Conservation (phyloP, 2,329 filamentous ascomycete species). For the Fusarium lyarnte region DNA sequence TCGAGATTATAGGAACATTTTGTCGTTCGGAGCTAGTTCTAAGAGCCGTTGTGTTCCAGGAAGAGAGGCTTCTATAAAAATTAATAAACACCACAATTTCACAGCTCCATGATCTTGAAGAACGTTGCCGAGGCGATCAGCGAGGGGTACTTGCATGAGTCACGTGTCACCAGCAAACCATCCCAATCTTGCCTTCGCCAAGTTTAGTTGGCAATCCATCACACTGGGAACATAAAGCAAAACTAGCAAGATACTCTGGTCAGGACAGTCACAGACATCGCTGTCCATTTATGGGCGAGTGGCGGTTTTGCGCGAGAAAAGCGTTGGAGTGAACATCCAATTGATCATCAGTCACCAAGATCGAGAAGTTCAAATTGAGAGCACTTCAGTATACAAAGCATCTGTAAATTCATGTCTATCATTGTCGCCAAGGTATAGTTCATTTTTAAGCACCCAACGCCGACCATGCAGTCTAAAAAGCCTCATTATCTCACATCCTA, state of each 20-base stretch:
- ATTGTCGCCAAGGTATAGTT: constrained; percentile 29
- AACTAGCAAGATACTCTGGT: background rate
- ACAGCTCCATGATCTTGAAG: background rate
- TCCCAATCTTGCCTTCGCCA: background rate
- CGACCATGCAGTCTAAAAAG: constrained; percentile 28
- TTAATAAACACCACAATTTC: background rate
- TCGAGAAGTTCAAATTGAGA: constrained; percentile 18
- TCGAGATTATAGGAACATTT: background rate
- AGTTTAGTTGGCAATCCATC: background rate
- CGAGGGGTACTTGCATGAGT: background rate
- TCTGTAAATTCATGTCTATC: constrained; percentile 28
- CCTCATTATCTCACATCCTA: constrained; percentile 31
- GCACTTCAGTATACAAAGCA: constrained; percentile 19
- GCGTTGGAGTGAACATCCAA: background rate
- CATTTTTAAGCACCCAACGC: constrained; percentile 31
- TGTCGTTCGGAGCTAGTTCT: too few relatives aligned
- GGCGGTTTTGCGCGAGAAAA: too few relatives aligned
- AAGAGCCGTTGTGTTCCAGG: background rate
- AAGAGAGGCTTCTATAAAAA: background rate
- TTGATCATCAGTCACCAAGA: background rate
- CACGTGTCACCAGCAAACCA: background rate
- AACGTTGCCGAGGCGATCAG: background rate
- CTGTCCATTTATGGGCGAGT: rapidly evolving
- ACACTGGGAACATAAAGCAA: background rate
- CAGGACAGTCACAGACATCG: too few relatives aligned